Conservation (phyloP, 2,329 filamentous ascomycete genomes). For the Aspergillus flavus region DNA sequence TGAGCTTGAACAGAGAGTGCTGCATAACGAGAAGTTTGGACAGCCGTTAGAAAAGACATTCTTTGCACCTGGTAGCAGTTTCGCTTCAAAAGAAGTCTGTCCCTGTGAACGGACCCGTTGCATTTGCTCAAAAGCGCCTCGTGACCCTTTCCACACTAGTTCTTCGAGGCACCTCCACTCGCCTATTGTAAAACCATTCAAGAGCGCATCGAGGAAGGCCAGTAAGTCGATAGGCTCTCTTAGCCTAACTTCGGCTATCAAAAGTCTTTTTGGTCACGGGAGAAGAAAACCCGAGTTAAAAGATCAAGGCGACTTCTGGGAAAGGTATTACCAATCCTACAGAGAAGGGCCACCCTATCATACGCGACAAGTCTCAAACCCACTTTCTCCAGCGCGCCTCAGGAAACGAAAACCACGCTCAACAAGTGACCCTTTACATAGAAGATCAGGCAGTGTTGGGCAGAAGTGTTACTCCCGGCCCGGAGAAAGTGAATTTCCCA, state of each 20-base stretch:
- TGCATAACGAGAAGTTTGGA: background rate
- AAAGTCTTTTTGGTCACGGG: constrained; percentile 7
- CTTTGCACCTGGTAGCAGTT: background rate
- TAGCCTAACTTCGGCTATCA: constrained; percentile 5
- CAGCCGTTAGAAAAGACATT: background rate
- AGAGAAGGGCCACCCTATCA: background rate
- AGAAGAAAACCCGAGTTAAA: background rate
- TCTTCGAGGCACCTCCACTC: background rate
- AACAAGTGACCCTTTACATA: constrained; percentile 5
- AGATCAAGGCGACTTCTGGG: background rate
- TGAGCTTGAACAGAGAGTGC: background rate
- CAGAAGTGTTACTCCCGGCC: background rate
- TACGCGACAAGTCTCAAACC: constrained; percentile 2
- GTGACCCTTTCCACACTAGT: background rate
- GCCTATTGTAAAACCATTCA: background rate
- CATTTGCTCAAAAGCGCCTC: background rate
- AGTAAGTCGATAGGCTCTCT: constrained; percentile 4
- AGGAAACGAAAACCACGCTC: constrained; percentile 10
- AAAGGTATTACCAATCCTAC: background rate
- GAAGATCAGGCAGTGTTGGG: background rate
- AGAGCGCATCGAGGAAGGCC: background rate
- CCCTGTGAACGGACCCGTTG: background rate
- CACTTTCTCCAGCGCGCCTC: background rate
- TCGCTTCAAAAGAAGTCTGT: background rate
- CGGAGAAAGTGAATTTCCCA: constrained; percentile 4